These are phyloP conservation scores for Eucalyptus erythrocorys DNA, from an alignment of 345 rosid genomes.

Conservation along the genomic window DNA sequence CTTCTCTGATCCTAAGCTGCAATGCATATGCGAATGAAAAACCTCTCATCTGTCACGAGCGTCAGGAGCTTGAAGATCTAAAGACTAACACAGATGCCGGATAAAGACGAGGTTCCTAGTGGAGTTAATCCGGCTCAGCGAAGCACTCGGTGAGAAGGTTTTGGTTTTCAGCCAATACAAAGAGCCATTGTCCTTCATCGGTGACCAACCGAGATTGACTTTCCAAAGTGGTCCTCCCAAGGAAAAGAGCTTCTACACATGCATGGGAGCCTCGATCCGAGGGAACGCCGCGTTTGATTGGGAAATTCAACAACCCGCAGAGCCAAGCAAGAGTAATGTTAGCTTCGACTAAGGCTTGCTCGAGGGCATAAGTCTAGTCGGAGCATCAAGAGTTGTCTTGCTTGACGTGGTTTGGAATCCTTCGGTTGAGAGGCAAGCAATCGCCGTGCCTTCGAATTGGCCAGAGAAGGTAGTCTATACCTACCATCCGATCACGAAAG, in stretches of 20 bases:
- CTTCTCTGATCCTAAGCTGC: conserved; percentile 20
- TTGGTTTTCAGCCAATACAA: conserved; percentile 59
- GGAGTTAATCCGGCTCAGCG: conserved; percentile 35
- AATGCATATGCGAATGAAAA: neutral
- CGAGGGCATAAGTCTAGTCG: conserved; percentile 74
- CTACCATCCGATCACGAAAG: conserved; percentile 52
- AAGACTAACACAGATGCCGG: conserved; percentile 22
- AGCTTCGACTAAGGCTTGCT: conserved; percentile 69
- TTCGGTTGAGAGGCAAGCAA: conserved; percentile 77
- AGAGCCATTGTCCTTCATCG: conserved; percentile 31
- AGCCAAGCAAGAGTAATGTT: conserved; percentile 53
- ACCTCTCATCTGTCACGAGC: neutral
- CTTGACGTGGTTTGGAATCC: conserved; percentile 91
- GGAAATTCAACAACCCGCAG: conserved; percentile 35
- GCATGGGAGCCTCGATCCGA: conserved; percentile 24
- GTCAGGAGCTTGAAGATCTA: conserved; percentile 2
- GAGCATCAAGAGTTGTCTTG: conserved; percentile 76
- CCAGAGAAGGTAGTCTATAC: conserved; percentile 46
- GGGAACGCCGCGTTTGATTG: conserved; percentile 32
- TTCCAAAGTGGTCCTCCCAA: conserved; percentile 31
- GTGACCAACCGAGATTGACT: conserved; percentile 15
- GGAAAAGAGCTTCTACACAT: conserved; percentile 34
- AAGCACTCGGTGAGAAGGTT: conserved; percentile 39
- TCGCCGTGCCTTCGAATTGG: conserved; percentile 73
- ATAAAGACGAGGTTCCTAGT: conserved; percentile 47